Evolutionary conservation across 2,329 filamentous ascomycete genomes (phyloP).

Genomic region (Fusarium sacchari): DNA sequence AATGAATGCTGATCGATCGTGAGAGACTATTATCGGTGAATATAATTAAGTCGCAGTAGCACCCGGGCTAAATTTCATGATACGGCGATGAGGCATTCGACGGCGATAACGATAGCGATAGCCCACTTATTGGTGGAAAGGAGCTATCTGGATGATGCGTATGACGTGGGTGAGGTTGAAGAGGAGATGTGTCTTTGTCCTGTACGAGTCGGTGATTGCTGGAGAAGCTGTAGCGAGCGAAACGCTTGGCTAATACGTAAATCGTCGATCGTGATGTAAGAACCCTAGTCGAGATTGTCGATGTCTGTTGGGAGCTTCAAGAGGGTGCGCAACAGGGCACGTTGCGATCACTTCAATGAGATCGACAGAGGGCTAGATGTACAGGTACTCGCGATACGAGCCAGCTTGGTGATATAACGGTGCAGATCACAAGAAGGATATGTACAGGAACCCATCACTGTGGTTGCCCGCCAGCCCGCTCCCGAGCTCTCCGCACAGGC

Average conservation of each 20-base stretch:
- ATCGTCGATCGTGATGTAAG: constrained; percentile 41
- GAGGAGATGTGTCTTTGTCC: constrained; percentile 5
- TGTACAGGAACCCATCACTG: constrained; percentile 18
- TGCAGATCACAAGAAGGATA: neutral
- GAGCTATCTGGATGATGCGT: constrained; percentile 14
- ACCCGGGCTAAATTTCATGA: constrained; percentile 31
- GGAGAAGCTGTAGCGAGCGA: constrained; percentile 14
- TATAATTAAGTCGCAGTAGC: constrained; percentile 26
- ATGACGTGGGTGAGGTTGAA: constrained; percentile 21
- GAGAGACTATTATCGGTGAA: constrained; percentile 9
- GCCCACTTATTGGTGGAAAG: constrained; percentile 18
- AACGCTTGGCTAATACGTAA: constrained; percentile 32
- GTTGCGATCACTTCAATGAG: constrained; percentile 32
- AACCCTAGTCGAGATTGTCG: constrained; percentile 29
- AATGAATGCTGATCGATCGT: constrained; percentile 11
- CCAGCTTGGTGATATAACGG: neutral
- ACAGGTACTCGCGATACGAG: constrained; percentile 7
- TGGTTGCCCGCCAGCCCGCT: constrained; percentile 18
- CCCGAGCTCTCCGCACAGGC: constrained; percentile 33
- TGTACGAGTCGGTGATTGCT: constrained; percentile 11
- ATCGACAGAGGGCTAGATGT: constrained; percentile 21
- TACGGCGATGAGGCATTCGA: constrained; percentile 38
- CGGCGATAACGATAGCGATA: constrained; percentile 35
- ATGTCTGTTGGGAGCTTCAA: constrained; percentile 39
- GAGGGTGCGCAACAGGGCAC: constrained; percentile 32